A percentile compares a stretch with the other conserved stretches of the same genome.
Evolutionary conservation across 1,284 basidiomycete genomes (phyloP).

Genomic region (Microbotryum intermedium): DNA sequence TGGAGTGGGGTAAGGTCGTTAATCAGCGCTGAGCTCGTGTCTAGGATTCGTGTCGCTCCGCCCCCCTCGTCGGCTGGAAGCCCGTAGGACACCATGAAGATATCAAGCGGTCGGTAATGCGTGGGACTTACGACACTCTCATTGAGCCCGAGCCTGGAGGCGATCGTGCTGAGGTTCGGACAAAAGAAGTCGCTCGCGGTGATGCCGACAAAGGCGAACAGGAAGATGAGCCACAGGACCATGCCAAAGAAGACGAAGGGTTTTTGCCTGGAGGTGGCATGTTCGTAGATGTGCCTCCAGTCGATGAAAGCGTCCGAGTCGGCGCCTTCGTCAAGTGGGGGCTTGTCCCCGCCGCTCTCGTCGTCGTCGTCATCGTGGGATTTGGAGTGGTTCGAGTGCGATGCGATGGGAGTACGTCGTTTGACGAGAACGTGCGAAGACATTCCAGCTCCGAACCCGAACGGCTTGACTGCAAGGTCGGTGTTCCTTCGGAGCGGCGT

Average conservation of each 20-base stretch:
- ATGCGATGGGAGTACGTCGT: no score
- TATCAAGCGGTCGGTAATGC: not conserved
- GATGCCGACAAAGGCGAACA: constrained; percentile 78
- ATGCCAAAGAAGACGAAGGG: constrained; percentile 56
- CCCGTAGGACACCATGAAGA: not conserved
- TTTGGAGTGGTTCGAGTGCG: no score
- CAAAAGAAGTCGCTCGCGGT: constrained; percentile 92
- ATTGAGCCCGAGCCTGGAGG: constrained; percentile 68
- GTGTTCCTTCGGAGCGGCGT: no score
- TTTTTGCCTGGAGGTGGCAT: constrained; percentile 34
- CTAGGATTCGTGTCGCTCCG: no score
- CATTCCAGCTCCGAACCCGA: no score
- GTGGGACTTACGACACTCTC: constrained; percentile 58
- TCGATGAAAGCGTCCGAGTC: constrained; percentile 18
- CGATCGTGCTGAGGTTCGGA: constrained; percentile 76
- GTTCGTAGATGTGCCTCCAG: constrained; percentile 10
- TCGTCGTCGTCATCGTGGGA: no score
- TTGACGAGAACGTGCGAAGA: no score
- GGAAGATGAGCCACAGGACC: constrained; percentile 66
- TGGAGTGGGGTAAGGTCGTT: no score
- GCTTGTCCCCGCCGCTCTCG: no score
- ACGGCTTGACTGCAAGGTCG: no score
- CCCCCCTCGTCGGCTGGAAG: no score
- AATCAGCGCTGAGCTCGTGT: no score
- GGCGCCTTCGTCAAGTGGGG: not conserved